Evolutionary conservation across 176 grass and related monocot genomes (phyloP).

Genomic region (Phyllostachys edulis): DNA sequence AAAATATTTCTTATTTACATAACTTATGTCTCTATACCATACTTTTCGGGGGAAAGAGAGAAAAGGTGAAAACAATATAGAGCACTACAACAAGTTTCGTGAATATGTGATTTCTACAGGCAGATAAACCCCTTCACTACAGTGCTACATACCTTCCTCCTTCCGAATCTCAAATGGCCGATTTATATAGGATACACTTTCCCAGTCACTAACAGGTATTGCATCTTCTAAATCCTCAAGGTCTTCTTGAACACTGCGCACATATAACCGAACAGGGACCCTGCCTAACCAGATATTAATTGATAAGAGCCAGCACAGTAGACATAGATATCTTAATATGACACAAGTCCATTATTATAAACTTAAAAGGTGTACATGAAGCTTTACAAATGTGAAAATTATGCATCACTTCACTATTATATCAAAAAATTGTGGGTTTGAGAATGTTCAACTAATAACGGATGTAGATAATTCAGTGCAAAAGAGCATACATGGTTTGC

Average conservation of each 20-base stretch:
- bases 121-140: neutral
- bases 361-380: slow-evolving; percentile 5
- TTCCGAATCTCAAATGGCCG: slow-evolving; percentile 69
- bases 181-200: slow-evolving; percentile 87
- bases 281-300: slow-evolving; percentile 72
- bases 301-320: slow-evolving; percentile 28
- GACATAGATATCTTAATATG: neutral
- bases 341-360: neutral
- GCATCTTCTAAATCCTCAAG: slow-evolving; percentile 82
- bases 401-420: slow-evolving; percentile 14
- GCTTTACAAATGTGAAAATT: neutral
- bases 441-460: neutral
- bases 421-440: neutral
- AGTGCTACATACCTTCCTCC: slow-evolving; percentile 52
- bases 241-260: slow-evolving; percentile 59
- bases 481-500: slow-evolving; percentile 56
- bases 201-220: slow-evolving; percentile 60
- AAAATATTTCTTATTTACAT: neutral
- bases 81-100: neutral
- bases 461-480: slow-evolving; percentile 8
- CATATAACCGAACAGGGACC: slow-evolving; percentile 87
- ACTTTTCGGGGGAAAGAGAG: neutral
- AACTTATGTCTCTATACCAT: neutral
- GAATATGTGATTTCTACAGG: neutral
- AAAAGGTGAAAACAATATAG: neutral